Conservation (phyloP, 2,329 filamentous ascomycete genomes). For the Xylaria sp. region DNA sequence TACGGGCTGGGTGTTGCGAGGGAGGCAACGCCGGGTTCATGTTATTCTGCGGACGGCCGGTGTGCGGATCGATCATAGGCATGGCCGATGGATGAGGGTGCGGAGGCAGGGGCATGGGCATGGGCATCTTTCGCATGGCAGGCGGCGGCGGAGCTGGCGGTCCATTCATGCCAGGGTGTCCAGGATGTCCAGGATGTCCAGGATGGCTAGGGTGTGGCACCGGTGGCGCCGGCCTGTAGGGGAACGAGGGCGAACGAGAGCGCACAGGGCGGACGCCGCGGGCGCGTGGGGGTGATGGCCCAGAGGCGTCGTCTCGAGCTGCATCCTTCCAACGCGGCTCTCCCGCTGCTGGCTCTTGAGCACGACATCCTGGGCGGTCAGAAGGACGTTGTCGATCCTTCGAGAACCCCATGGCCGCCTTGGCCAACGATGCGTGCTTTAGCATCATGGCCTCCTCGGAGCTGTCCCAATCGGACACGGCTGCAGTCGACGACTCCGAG, state of each 20-base stretch:
- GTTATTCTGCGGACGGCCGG: slow-evolving; percentile 19
- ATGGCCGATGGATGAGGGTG: slow-evolving; percentile 1
- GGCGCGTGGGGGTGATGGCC: slow-evolving; percentile 15
- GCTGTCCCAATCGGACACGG: slow-evolving; percentile 44
- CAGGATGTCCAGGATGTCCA: slow-evolving; percentile 25
- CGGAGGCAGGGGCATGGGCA: slow-evolving; percentile 11
- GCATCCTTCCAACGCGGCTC: slow-evolving; percentile 15
- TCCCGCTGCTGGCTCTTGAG: slow-evolving; percentile 18
- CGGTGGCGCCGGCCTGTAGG: slow-evolving; percentile 18
- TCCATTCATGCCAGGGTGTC: slow-evolving; percentile 13
- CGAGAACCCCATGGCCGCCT: slow-evolving; percentile 37
- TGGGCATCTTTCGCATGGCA: slow-evolving; percentile 22
- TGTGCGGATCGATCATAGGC: slow-evolving; percentile 4
- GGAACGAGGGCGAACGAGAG: slow-evolving; percentile 25
- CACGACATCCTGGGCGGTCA: slow-evolving; percentile 5
- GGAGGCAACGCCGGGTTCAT: slow-evolving; percentile 19
- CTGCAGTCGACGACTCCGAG: slow-evolving; percentile 43
- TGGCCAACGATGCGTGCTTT: no score
- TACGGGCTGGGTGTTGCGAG: no score
- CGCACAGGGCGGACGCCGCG: slow-evolving; percentile 22
- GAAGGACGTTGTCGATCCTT: slow-evolving; percentile 22
- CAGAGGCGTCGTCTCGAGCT: slow-evolving; percentile 6
- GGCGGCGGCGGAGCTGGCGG: slow-evolving; percentile 31
- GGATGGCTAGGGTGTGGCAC: slow-evolving; percentile 24
- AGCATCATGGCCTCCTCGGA: slow-evolving; percentile 38